Base-by-base conservation (phyloP, 768 basidiomycete species). In the Austroboletus festivus region DNA sequence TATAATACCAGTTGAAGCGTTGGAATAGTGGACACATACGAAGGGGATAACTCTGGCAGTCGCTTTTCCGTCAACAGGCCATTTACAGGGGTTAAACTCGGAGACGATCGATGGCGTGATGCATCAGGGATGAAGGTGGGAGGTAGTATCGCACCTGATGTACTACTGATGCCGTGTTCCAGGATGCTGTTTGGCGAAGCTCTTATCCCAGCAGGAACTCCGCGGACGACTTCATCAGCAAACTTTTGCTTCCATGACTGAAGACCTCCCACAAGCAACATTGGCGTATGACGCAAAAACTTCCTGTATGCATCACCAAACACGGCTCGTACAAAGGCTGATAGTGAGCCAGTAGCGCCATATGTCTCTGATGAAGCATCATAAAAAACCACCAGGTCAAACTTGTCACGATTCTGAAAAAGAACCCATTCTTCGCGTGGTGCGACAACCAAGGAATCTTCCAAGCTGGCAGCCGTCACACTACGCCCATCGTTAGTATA, bases 381-480 rank as follows among this genome's bases (percentile, higher is more conserved):
- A 65, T 93, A 93, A 4, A 97, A 71, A 15, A 85, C 89, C 21
- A 99, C 82, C 19, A 94, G 67, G 56, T 96, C 93, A 63, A 89
- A 95, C 57, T 87, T 85, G 59, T 93, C 81, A 34, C 95, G 87
- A 51, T 91, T 87, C 35, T 71, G 65, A 65, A 98, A 98, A n/a
- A 88, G 73, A 2, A 75, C 74, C 38, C 73, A 73, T 67, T 97
- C 94, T 33, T 76, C 63, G 31, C 76, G 73, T 2, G 94, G 90
- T 0, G 80, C 82, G 28, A 89, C 71, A 4, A 80, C 69, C 47
- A 96, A 77, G 0, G 89, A 76, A 50, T 86, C 76, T 66, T 95
- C 93, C 10, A 98, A 77, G 22, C 71, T 73, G 38, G 75, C 66
- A 2, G 82, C 79, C 5, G 78, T 81, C 50, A 92, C 72, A 37